Conservation (phyloP, 176 grass and related monocot species). For the Triticum monococcum region DNA sequence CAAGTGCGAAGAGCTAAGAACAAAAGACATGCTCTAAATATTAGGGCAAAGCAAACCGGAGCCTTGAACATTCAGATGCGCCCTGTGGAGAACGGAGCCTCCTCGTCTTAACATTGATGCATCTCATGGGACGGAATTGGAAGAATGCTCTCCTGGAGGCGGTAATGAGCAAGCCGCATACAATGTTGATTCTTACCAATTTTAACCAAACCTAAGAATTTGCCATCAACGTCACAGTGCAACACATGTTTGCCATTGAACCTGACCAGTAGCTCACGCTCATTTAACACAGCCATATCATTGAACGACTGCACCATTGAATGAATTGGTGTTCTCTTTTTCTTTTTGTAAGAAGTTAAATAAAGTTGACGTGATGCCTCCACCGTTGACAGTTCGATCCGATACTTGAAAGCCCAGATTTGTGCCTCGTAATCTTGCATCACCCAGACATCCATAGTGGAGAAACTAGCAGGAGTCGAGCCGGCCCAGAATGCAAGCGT, state of each 20-base stretch:
- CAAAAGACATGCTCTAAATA: not conserved
- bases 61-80: not conserved
- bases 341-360: not conserved
- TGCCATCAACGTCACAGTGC: not conserved
- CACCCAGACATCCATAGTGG: not conserved
- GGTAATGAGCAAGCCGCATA: not conserved
- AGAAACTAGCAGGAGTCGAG: not conserved
- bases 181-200: not conserved
- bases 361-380: not conserved
- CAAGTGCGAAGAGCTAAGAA: not conserved
- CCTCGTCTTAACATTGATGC: not conserved
- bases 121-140: not conserved
- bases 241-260: not conserved
- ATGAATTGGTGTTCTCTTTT: not conserved
- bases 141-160: not conserved
- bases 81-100: not conserved
- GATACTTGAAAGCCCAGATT: not conserved
- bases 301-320: not conserved
- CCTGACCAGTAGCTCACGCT: not conserved
- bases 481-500: not conserved
- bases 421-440: not conserved
- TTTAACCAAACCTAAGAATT: not conserved
- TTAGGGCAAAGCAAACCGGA: not conserved
- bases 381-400: not conserved
- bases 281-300: not conserved